phyloP scores from a whole-genome alignment of 2,329 filamentous ascomycete species.

The Ceratocystiopsis minuta region DNA sequence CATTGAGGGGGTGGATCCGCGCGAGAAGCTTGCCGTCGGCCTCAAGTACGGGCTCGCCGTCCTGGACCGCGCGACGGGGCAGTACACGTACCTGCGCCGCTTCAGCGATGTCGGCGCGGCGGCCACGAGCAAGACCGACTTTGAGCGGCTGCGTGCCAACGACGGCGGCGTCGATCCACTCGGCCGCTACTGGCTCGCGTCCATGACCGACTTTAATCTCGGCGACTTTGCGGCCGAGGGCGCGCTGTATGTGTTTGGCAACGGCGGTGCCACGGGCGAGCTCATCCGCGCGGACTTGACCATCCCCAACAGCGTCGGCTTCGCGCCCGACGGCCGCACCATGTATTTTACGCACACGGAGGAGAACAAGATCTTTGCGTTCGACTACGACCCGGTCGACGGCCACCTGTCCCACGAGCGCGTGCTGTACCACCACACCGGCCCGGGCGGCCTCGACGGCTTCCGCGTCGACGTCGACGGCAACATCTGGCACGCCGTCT shows the following conservation, averaged over 20 bases:
- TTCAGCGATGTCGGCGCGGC: constrained; percentile 18
- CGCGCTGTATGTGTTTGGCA: constrained; percentile 52
- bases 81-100: constrained; percentile 33
- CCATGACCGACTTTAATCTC: constrained; percentile 58
- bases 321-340: constrained; percentile 52
- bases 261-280: constrained; percentile 35
- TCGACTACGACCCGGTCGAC: constrained; percentile 50
- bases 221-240: constrained; percentile 43
- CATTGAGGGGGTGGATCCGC: constrained; percentile 46
- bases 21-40: constrained; percentile 53
- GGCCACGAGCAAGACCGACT: constrained; percentile 14
- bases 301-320: constrained; percentile 74
- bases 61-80: constrained; percentile 43
- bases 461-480: constrained; percentile 70
- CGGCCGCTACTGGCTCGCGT: constrained; percentile 70
- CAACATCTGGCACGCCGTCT: constrained; percentile 80
- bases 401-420: constrained; percentile 51
- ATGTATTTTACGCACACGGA: constrained; percentile 76
- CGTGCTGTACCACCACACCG: constrained; percentile 53
- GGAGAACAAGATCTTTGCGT: constrained; percentile 50
- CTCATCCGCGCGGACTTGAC: constrained; percentile 45
- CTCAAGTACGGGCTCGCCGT: constrained; percentile 71
- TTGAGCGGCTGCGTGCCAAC: constrained; percentile 48
- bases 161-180: constrained; percentile 67
- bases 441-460: constrained; percentile 57